A percentile compares a stretch with the other conserved stretches of the same genome.
phyloP scores from a whole-genome alignment of 1,139 yeast species.

The Taphrina pruni region DNA sequence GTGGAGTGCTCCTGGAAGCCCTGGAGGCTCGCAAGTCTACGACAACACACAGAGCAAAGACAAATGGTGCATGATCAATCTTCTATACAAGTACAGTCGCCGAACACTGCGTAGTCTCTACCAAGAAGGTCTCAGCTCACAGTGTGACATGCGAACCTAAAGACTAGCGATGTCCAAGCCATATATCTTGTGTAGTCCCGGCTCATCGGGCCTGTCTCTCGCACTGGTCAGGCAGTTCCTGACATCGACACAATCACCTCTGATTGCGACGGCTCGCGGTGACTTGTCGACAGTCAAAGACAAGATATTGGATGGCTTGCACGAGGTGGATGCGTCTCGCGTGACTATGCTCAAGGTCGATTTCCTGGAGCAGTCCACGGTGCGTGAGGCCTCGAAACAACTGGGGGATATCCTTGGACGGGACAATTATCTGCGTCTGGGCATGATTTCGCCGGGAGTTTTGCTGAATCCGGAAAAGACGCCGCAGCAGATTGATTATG shows the following conservation, averaged over 20 bases:
- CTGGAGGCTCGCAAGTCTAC: background rate
- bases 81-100: too few relatives aligned
- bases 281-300: slow-evolving; percentile 27
- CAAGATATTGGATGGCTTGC: slow-evolving; percentile 25
- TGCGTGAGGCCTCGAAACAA: slow-evolving; percentile 5
- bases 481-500: slow-evolving; percentile 33
- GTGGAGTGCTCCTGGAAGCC: background rate
- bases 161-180: slow-evolving; percentile 12
- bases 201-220: slow-evolving; percentile 35
- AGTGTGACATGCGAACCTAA: background rate
- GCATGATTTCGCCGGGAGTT: slow-evolving; percentile 31
- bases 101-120: too few relatives aligned
- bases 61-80: too few relatives aligned
- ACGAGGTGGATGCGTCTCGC: slow-evolving; percentile 9
- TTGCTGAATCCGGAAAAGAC: slow-evolving; percentile 35
- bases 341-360: slow-evolving; percentile 33
- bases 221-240: slow-evolving; percentile 35
- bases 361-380: slow-evolving; percentile 19
- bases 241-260: slow-evolving; percentile 14
- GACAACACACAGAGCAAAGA: too few relatives aligned
- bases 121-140: too few relatives aligned
- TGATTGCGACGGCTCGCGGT: slow-evolving; percentile 36
- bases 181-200: slow-evolving; percentile 31
- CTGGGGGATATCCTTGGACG: slow-evolving; percentile 15
- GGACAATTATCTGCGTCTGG: slow-evolving; percentile 28